A percentile compares a stretch with the other conserved stretches of the same genome.
phyloP scores from a whole-genome alignment of 1,284 basidiomycete genomes.

The Malassezia vespertilionis region DNA sequence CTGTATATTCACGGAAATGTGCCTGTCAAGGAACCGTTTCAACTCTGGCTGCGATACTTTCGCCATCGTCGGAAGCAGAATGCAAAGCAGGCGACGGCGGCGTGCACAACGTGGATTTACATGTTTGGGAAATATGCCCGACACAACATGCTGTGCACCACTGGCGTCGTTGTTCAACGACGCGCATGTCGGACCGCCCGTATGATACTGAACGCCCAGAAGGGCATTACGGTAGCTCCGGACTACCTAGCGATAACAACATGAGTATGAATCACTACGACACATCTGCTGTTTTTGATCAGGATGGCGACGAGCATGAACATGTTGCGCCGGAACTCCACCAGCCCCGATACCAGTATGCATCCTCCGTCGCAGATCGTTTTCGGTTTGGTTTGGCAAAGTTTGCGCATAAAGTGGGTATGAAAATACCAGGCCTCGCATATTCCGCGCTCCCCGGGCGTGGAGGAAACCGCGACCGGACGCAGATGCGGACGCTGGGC shows the following conservation, averaged over 20 bases:
- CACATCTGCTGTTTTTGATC: neutral
- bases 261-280: too few species aligned
- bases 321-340: too few species aligned
- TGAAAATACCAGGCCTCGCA: constrained; percentile 42
- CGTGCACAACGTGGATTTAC: too few species aligned
- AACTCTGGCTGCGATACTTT: constrained; percentile 46
- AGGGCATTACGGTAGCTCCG: too few species aligned
- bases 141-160: too few species aligned
- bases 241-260: too few species aligned
- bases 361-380: constrained; percentile 17
- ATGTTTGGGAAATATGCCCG: too few species aligned
- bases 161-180: too few species aligned
- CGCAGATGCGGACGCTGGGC: constrained; percentile 49
- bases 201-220: too few species aligned
- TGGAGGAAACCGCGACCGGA: constrained; percentile 16
- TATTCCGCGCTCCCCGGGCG: constrained; percentile 20
- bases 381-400: constrained; percentile 30
- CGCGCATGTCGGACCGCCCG: too few species aligned
- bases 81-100: too few species aligned
- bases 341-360: neutral
- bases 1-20: constrained; percentile 84
- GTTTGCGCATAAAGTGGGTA: constrained; percentile 41
- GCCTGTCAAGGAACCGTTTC: constrained; percentile 87
- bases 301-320: neutral
- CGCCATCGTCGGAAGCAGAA: too few species aligned